A percentile compares a stretch with the other conserved stretches of the same genome.
Conservation (phyloP, 345 rosid species). For the Euclidium syriacum region DNA sequence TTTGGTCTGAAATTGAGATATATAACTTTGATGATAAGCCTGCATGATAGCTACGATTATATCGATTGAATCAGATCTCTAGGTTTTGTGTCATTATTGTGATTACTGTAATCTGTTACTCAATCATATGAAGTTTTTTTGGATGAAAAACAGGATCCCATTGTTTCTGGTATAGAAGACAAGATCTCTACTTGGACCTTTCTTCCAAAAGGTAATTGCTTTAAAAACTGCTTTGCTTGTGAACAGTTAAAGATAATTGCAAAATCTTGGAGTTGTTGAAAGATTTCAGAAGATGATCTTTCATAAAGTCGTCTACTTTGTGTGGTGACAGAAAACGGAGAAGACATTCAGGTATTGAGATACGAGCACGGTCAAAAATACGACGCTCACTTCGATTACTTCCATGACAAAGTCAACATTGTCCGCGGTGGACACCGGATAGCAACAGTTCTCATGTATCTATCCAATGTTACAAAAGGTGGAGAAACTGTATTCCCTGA, state of each 20-base stretch:
- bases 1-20: not conserved
- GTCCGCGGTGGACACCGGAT: conserved; percentile 93
- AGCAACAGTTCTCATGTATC: conserved; percentile 92
- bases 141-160: conserved; percentile 59
- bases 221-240: not conserved
- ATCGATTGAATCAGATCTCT: not conserved
- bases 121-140: not conserved
- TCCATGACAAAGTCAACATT: conserved; percentile 78
- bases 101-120: not conserved
- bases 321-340: conserved; percentile 75
- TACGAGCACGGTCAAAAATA: conserved; percentile 91
- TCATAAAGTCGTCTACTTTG: not conserved
- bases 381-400: conserved; percentile 87
- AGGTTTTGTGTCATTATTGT: not conserved
- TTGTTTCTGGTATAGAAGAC: conserved; percentile 83
- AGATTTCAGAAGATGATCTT: not conserved
- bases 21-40: not conserved
- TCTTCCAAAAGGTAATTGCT: conserved; percentile 68
- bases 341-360: conserved; percentile 85
- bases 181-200: conserved; percentile 94
- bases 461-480: conserved; percentile 76
- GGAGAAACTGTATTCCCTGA: conserved; percentile 64
- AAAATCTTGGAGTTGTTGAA: not conserved
- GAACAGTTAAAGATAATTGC: not conserved
- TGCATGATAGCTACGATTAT: not conserved